Percentiles rank a stretch among this genome's conserved stretches.
Evolutionary conservation across 805 yeast genomes (phyloP).

Genomic region (Metschnikowia bowlesiae): DNA sequence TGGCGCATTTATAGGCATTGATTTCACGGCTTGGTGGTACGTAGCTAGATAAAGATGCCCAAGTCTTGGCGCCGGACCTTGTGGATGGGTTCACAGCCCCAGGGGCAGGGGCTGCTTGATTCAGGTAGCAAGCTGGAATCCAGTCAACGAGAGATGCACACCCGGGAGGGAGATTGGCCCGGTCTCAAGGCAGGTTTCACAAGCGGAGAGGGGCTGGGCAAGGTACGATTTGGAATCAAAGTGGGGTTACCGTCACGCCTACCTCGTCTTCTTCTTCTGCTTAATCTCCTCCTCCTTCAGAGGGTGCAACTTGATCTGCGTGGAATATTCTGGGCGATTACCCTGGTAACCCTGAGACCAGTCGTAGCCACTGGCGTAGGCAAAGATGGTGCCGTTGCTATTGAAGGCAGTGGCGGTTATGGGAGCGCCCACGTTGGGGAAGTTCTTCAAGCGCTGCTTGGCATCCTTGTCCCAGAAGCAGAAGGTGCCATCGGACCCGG

Average conservation of each 20-base stretch:
- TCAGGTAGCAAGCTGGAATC: no score
- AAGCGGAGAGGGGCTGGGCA: no score
- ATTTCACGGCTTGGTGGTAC: no score
- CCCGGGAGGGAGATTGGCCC: no score
- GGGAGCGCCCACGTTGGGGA: constrained; percentile 62
- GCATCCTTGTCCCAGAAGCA: constrained; percentile 96
- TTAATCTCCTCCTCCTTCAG: constrained; percentile 83
- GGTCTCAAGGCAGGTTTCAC: no score
- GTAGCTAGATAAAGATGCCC: no score
- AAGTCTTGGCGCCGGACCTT: no score
- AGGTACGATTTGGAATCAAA: no score
- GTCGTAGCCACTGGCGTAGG: constrained; percentile 90
- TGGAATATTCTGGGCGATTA: constrained; percentile 72
- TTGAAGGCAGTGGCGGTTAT: constrained; percentile 79
- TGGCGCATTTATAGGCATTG: no score
- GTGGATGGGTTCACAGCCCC: no score
- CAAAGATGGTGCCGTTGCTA: constrained; percentile 76
- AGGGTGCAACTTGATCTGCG: constrained; percentile 74
- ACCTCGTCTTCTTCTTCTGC: constrained; percentile 37
- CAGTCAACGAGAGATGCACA: no score
- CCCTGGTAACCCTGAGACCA: constrained; percentile 90
- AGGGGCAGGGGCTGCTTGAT: no score
- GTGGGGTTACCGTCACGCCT: neutral
- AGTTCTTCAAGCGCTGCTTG: constrained; percentile 77
- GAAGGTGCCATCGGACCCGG: constrained; percentile 92